Conservation (phyloP, 768 basidiomycete species). For the Omphalotus guepiniiformis region DNA sequence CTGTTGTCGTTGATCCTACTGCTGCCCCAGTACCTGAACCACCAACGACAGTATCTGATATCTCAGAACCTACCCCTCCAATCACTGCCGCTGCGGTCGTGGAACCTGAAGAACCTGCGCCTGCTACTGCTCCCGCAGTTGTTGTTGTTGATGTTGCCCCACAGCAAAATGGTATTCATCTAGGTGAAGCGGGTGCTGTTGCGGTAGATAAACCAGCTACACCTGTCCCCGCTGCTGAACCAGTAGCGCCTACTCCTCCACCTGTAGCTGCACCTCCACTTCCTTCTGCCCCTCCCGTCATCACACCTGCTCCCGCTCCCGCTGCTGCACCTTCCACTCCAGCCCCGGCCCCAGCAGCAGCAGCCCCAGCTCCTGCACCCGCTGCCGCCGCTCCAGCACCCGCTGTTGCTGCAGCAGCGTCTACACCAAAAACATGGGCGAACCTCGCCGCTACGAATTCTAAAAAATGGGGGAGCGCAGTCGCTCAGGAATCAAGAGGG, state of each 20-base stretch:
- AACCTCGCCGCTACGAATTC: constrained; percentile 80
- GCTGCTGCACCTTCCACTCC: constrained; percentile 24
- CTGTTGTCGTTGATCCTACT: constrained; percentile 32
- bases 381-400: constrained; percentile 30
- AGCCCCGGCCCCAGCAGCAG: constrained; percentile 23
- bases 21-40: constrained; percentile 25
- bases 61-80: constrained; percentile 17
- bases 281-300: constrained; percentile 21
- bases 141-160: constrained; percentile 27
- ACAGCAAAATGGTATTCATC: constrained; percentile 36
- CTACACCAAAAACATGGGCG: constrained; percentile 83
- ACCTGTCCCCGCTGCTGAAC: constrained; percentile 19
- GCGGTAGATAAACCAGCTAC: constrained; percentile 17
- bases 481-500: constrained; percentile 74
- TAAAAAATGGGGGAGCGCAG: constrained; percentile 81
- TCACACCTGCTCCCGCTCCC: constrained; percentile 27
- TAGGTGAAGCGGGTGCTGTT: constrained; percentile 18
- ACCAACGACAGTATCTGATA: constrained; percentile 28
- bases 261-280: constrained; percentile 21
- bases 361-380: constrained; percentile 28
- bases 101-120: constrained; percentile 28
- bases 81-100: constrained; percentile 27
- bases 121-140: constrained; percentile 30
- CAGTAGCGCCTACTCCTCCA: constrained; percentile 27
- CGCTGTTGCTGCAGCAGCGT: constrained; percentile 38